phyloP scores from a whole-genome alignment of 495 filamentous ascomycete species.

The Neurospora sp. region DNA sequence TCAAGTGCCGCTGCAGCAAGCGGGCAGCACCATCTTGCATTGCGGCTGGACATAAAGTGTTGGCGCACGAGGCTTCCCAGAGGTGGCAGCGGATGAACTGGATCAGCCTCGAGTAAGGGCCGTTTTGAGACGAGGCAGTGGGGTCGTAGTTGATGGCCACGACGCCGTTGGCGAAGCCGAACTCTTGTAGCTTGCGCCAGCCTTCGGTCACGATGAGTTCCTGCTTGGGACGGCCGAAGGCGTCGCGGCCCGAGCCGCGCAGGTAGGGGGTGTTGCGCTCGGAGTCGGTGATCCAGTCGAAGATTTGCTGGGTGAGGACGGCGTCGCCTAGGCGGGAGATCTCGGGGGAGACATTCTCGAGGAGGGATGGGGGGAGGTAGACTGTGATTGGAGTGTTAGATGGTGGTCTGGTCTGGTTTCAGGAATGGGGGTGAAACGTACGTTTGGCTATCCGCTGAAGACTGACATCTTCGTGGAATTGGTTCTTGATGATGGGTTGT shows the following conservation, averaged over 20 bases:
- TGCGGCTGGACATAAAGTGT: constrained; percentile 55
- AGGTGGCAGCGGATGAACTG: constrained; percentile 53
- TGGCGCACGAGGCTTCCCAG: constrained; percentile 50
- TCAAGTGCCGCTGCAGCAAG: constrained; percentile 45
- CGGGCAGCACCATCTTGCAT: constrained; percentile 65
- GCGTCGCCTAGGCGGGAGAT: constrained; percentile 32
- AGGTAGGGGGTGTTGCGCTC: constrained; percentile 49
- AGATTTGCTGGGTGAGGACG: constrained; percentile 35
- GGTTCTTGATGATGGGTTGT: constrained; percentile 33
- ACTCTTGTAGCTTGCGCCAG: constrained; percentile 44
- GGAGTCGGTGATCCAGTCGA: constrained; percentile 45
- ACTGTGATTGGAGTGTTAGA: constrained; percentile 18
- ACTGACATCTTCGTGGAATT: constrained; percentile 37
- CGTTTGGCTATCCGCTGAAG: constrained; percentile 32
- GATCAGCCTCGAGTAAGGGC: constrained; percentile 38
- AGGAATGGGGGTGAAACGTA: constrained; percentile 10
- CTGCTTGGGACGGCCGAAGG: constrained; percentile 38
- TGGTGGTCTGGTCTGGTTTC: background rate
- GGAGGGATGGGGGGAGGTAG: constrained; percentile 31
- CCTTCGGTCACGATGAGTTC: constrained; percentile 45
- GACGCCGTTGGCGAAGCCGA: constrained; percentile 41
- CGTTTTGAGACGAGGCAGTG: constrained; percentile 6
- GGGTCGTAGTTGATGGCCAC: constrained; percentile 46
- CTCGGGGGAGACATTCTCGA: constrained; percentile 26
- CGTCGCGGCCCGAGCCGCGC: constrained; percentile 33